Conservation (phyloP, 192 early-diverging fungal species). For the Rhizophlyctis rosea region DNA sequence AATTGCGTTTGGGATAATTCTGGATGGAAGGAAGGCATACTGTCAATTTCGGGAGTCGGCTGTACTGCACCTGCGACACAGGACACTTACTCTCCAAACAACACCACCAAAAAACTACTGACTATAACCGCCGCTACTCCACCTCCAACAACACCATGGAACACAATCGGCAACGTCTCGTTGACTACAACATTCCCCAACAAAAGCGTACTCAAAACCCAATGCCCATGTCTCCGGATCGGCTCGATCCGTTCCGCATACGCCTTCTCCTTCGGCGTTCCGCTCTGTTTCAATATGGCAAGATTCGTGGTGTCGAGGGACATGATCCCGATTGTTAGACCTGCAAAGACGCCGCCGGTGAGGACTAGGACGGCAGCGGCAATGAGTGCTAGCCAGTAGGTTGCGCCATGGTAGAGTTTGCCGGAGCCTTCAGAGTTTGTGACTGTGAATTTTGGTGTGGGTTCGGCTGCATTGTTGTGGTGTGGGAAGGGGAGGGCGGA, state of each 20-base stretch:
- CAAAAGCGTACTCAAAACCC: constrained; percentile 90
- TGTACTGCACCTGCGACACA: constrained; percentile 4
- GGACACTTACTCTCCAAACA: constrained; percentile 83
- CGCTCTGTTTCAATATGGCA: constrained; percentile 75
- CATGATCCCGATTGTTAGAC: constrained; percentile 54
- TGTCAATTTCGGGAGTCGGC: no score
- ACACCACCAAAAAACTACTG: constrained; percentile 83
- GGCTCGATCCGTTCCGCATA: constrained; percentile 84
- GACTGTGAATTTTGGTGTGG: no score
- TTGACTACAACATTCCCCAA: constrained; percentile 94
- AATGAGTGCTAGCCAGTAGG: constrained; percentile 15
- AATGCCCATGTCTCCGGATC: constrained; percentile 84
- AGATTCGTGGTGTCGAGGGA: constrained; percentile 71
- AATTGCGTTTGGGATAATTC: constrained; percentile 55
- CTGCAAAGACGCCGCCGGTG: constrained; percentile 25
- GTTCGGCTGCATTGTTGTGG: no score
- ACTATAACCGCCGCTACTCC: constrained; percentile 81
- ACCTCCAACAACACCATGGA: constrained; percentile 62
- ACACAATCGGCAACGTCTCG: constrained; percentile 81
- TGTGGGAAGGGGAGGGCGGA: no score
- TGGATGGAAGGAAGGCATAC: not conserved
- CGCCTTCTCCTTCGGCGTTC: constrained; percentile 58
- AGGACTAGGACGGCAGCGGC: constrained; percentile 15
- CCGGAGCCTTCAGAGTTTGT: no score
- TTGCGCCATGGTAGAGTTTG: no score